A percentile compares a stretch with the other conserved stretches of the same genome.
Evolutionary conservation across 306 rosid species (phyloP).

Genomic region (Astragalus membranaceus): DNA sequence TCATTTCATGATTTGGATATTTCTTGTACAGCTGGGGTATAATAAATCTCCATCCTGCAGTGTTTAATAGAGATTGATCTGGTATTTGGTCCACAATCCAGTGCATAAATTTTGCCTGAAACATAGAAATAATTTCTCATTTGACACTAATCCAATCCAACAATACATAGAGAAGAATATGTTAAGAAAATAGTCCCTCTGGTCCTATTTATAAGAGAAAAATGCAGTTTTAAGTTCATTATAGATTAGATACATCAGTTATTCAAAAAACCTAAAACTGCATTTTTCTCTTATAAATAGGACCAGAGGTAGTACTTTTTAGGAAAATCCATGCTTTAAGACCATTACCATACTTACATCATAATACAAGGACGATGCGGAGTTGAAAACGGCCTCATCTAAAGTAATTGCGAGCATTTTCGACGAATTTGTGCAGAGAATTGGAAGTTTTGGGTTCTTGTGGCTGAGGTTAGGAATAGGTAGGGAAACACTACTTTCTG

Average conservation of each 20-base stretch:
- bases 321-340: background rate
- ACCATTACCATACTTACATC: constrained; percentile 43
- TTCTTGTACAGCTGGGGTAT: constrained; percentile 87
- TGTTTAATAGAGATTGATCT: constrained; percentile 72
- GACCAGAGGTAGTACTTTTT: background rate
- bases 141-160: constrained; percentile 4
- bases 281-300: too few species aligned
- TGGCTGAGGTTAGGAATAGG: constrained; percentile 16
- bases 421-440: constrained; percentile 50
- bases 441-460: constrained; percentile 33
- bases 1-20: constrained; percentile 77
- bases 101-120: constrained; percentile 85
- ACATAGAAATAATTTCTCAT: constrained; percentile 16
- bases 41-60: constrained; percentile 90
- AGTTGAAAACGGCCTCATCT: constrained; percentile 83
- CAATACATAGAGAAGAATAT: background rate
- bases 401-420: constrained; percentile 82
- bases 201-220: too few species aligned
- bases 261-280: too few species aligned
- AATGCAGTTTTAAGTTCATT: too few species aligned
- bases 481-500: constrained; percentile 22
- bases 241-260: too few species aligned
- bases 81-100: constrained; percentile 87
- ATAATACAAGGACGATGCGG: constrained; percentile 60
- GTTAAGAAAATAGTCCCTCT: background rate